Percentiles rank a stretch among this genome's conserved stretches.
Conservation (phyloP, 306 rosid genomes). For the Dryas octopetala region DNA sequence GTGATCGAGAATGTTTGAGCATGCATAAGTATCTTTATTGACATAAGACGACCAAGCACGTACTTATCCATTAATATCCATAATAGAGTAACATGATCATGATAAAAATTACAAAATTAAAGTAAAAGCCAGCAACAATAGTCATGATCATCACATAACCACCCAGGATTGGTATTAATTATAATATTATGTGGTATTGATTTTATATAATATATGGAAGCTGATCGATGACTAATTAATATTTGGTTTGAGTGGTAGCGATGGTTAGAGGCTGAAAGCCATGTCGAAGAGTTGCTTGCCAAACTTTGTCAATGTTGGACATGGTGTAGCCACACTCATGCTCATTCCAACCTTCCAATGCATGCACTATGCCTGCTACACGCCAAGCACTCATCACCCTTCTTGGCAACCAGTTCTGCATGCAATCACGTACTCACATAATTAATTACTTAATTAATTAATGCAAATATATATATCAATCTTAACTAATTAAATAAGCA, state of each 20-base stretch:
- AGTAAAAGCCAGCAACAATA: no score
- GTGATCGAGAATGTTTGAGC: no score
- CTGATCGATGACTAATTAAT: not conserved
- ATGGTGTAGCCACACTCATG: slow-evolving; percentile 56
- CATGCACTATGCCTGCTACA: slow-evolving; percentile 70
- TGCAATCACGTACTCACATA: not conserved
- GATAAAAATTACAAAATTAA: no score
- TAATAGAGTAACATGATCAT: no score
- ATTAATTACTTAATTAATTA: not conserved
- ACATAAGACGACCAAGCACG: no score
- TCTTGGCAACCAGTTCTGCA: slow-evolving; percentile 67
- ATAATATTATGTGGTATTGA: no score
- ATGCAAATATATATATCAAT: no score
- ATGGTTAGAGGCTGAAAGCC: slow-evolving; percentile 56
- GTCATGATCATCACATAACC: no score
- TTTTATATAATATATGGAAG: not conserved
- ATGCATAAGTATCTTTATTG: no score
- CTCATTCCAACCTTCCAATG: slow-evolving; percentile 63
- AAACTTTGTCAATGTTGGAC: slow-evolving; percentile 44
- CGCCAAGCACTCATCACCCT: slow-evolving; percentile 86
- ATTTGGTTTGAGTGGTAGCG: not conserved
- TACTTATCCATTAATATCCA: no score
- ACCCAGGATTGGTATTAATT: no score
- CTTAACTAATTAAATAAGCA: no score
- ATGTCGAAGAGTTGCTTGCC: slow-evolving; percentile 63